Evolutionary conservation across 495 filamentous ascomycete genomes (phyloP).

Genomic region (Sphaerosporella brunnea): DNA sequence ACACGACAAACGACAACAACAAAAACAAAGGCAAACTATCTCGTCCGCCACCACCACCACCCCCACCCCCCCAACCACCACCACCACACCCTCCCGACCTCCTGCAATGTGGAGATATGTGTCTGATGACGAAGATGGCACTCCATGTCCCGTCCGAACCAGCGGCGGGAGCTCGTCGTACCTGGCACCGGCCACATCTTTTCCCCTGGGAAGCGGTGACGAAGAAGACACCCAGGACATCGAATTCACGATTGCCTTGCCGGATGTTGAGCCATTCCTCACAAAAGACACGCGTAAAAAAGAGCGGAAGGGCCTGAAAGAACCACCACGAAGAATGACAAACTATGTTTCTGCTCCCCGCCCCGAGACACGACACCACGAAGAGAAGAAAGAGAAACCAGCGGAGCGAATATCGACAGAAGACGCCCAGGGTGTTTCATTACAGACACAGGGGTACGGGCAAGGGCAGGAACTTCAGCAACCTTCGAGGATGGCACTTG

Average conservation of each 20-base stretch:
- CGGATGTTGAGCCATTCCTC: neutral
- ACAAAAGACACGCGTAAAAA: neutral
- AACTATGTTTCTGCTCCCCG: neutral
- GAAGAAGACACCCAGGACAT: neutral
- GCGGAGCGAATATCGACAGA: neutral
- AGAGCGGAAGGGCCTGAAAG: neutral
- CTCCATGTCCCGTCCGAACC: neutral
- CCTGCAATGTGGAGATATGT: no score
- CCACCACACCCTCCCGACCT: no score
- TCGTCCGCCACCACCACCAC: neutral
- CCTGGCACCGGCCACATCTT: neutral
- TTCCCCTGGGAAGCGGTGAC: neutral
- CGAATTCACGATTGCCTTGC: neutral
- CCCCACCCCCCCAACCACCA: neutral
- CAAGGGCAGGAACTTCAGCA: neutral
- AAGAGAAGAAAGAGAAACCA: neutral
- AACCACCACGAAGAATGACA: conserved; percentile 1
- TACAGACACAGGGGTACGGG: neutral
- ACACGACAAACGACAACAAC: neutral
- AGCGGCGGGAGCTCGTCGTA: neutral
- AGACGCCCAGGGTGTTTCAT: neutral
- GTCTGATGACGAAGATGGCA: conserved; percentile 5
- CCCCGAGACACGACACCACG: neutral
- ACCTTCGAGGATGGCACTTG: neutral
- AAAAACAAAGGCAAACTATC: neutral